Evolutionary conservation across 169 alveolate species (phyloP).

Genomic region (Cryptosporidium parvum): DNA sequence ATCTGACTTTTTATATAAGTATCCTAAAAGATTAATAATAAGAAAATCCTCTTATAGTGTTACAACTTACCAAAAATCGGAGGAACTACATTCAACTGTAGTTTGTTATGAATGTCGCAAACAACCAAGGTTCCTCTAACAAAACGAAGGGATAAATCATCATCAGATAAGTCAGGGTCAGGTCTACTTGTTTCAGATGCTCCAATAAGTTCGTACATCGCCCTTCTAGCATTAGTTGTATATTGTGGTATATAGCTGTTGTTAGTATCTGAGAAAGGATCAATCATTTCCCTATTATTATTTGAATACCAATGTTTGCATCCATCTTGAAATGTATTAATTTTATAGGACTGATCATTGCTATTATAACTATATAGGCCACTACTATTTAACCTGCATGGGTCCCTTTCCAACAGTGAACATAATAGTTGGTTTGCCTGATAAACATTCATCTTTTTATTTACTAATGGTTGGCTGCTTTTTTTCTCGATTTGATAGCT

Average conservation of each 20-base stretch:
- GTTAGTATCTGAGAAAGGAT: constrained; percentile 67
- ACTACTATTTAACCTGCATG: constrained; percentile 61
- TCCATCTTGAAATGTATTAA: constrained; percentile 72
- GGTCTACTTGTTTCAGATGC: constrained; percentile 63
- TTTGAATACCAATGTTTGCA: constrained; percentile 69
- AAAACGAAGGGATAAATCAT: constrained; percentile 72
- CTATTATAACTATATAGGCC: constrained; percentile 73
- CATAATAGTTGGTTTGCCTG: constrained; percentile 70
- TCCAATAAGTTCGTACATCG: constrained; percentile 73
- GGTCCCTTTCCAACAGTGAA: constrained; percentile 59
- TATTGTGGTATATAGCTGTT: constrained; percentile 71
- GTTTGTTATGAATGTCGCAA: constrained; percentile 50
- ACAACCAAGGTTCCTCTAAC: constrained; percentile 71
- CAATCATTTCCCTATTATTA: constrained; percentile 50
- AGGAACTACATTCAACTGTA: constrained; percentile 63
- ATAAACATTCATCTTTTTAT: constrained; percentile 52
- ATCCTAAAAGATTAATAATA: constrained; percentile 4
- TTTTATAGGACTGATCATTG: constrained; percentile 59
- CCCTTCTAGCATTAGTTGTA: constrained; percentile 74
- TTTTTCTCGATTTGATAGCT: constrained; percentile 14
- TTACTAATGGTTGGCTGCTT: neutral
- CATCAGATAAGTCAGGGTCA: constrained; percentile 68
- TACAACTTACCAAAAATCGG: constrained; percentile 70
- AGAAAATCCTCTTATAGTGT: neutral
- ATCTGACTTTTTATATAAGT: constrained; percentile 58